phyloP scores from a whole-genome alignment of 2,329 filamentous ascomycete species.

The Colletotrichum sp. region DNA sequence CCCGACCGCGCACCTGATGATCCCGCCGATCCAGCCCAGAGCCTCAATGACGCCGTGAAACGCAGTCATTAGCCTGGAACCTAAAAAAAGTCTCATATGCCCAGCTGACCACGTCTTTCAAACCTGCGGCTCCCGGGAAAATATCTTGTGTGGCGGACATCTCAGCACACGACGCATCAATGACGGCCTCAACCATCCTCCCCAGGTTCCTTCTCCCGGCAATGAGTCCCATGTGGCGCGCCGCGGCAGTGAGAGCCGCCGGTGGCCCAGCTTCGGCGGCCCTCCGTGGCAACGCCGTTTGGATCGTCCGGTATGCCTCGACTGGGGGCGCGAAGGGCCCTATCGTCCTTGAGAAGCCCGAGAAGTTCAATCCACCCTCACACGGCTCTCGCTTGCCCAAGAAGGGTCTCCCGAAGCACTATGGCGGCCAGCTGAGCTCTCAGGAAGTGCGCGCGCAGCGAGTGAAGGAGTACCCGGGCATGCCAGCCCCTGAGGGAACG shows the following conservation, averaged over 20 bases:
- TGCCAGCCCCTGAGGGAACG: conserved; percentile 84
- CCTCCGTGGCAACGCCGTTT: conserved; percentile 17
- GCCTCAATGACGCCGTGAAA: conserved; percentile 19
- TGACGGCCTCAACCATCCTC: conserved; percentile 58
- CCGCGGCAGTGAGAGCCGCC: conserved; percentile 26
- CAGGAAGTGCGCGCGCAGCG: conserved; percentile 71
- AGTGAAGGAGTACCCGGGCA: conserved; percentile 80
- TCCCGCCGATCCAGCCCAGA: conserved; percentile 7
- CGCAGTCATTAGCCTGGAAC: background rate
- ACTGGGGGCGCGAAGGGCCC: conserved; percentile 52
- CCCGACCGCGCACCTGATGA: conserved; percentile 1
- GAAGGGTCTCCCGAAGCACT: conserved; percentile 66
- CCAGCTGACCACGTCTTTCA: conserved; percentile 7
- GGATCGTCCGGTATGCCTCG: conserved; percentile 35
- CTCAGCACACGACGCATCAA: conserved; percentile 23
- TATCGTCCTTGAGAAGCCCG: conserved; percentile 82
- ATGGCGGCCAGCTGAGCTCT: conserved; percentile 73
- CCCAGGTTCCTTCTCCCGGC: conserved; percentile 73
- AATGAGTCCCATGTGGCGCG: conserved; percentile 61
- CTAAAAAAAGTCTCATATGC: background rate
- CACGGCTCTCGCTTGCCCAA: conserved; percentile 75
- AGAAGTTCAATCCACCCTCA: conserved; percentile 90
- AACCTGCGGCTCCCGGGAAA: background rate
- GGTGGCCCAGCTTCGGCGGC: conserved; percentile 26
- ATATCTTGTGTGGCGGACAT: background rate